Conservation (phyloP, 495 filamentous ascomycete species). For the Terfezia boudieri region DNA sequence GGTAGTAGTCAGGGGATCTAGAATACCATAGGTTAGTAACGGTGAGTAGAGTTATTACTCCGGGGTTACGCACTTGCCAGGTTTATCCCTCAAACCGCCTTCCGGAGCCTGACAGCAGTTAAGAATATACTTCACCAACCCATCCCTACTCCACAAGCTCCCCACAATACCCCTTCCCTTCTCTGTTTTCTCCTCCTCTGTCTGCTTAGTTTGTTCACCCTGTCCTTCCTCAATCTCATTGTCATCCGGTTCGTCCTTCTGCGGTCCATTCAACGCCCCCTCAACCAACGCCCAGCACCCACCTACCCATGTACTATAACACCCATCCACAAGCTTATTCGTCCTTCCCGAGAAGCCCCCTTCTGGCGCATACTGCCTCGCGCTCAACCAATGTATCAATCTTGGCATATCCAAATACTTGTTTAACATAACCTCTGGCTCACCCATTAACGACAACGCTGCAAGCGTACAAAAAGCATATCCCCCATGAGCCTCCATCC, state of each 20-base stretch:
- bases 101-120: constrained; percentile 57
- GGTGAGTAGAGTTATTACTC: not conserved
- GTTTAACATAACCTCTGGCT: constrained; percentile 46
- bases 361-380: constrained; percentile 75
- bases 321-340: constrained; percentile 96
- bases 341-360: constrained; percentile 80
- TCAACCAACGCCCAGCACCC: constrained; percentile 80
- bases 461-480: constrained; percentile 92
- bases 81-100: constrained; percentile 86
- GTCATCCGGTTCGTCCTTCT: not conserved
- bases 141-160: constrained; percentile 60
- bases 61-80: constrained; percentile 45
- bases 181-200: constrained; percentile 1
- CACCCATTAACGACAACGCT: constrained; percentile 58
- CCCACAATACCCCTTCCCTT: constrained; percentile 18
- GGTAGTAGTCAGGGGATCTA: constrained; percentile 67
- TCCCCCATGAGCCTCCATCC: constrained; percentile 72
- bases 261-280: constrained; percentile 41
- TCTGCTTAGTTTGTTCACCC: not conserved
- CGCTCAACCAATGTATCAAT: constrained; percentile 67
- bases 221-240: not conserved
- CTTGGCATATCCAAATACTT: constrained; percentile 54
- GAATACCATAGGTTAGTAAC: constrained; percentile 2
- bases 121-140: constrained; percentile 68
- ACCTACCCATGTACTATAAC: constrained; percentile 94